Base-by-base conservation (phyloP, 1,284 basidiomycete genomes). In the Rhodotorula sp. region DNA sequence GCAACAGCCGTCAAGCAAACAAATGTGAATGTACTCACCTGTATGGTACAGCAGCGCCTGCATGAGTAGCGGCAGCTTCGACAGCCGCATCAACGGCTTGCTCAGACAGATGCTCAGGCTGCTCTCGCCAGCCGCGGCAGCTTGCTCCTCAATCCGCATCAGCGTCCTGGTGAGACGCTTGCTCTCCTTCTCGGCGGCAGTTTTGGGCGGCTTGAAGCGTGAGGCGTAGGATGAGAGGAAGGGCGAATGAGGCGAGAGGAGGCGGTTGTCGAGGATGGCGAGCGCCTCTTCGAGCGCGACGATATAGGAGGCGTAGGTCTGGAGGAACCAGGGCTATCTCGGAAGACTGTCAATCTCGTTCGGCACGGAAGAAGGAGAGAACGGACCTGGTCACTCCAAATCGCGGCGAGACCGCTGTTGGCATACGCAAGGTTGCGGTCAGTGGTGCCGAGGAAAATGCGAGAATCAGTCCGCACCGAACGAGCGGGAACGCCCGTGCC, bases 1-100 rank as follows among this genome's bases (percentile, higher is more conserved):
- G 34, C 24, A 18, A 4, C 1, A 16, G 10, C 5, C 22, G 5
- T 2, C 20, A 37, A 3, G 7, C n/a, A 16, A 7, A 26, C 16
- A 10, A 11, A 24, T 10, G 37, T 37, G 15, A 37, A 31, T 60
- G 30, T 40, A 40, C 13, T 13, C 28, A 56, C 67, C 76, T 13
- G 66, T 76, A 52, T 77, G 77, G 46, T 71, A 77, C 40, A 77
- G 53, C 44, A 77, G 53, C 44, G 68, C 68, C 56, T 98, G 94
- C 82, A 98, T 97, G 52, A 99, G 86, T 24, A 99, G 85, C 4
- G 95, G 95, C 79, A 98, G 96, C 81, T 99, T 98, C 79, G 97
- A 87, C 53, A 99, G 84, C 44, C 95, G 87, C 79, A 98, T 95
- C 82, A 99, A 96, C 1, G 95, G 95, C 81, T 97, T 98, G 55